phyloP scores from a whole-genome alignment of 129 eudicot genomes.

The Ambrosia artemisiifolia region DNA sequence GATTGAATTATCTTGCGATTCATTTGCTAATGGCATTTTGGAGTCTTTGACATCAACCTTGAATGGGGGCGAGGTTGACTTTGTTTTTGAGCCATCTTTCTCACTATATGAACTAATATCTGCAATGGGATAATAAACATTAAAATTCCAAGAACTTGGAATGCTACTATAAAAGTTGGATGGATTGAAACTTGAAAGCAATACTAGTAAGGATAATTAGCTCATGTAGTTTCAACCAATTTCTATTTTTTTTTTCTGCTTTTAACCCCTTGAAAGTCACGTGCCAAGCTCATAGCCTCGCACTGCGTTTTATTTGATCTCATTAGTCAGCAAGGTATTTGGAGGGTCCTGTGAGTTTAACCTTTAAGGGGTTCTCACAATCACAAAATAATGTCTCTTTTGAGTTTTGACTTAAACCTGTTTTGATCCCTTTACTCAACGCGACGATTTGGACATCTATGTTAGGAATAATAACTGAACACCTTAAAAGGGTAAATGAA shows the following conservation, averaged over 20 bases:
- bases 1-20: conserved; percentile 15
- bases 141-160: neutral
- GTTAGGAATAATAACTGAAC: neutral
- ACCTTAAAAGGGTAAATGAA: neutral
- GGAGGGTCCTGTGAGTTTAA: neutral
- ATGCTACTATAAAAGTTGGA: neutral
- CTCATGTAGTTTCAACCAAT: neutral
- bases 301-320: neutral
- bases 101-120: conserved; percentile 26
- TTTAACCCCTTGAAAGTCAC: neutral
- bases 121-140: conserved; percentile 3
- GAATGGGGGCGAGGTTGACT: conserved; percentile 8
- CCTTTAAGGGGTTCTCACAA: too few species aligned
- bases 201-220: neutral
- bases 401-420: too few species aligned
- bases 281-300: neutral
- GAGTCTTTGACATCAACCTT: conserved; percentile 25
- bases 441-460: too few species aligned
- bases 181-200: neutral
- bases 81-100: conserved; percentile 24
- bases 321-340: neutral
- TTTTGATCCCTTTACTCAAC: neutral
- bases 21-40: conserved; percentile 11
- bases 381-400: too few species aligned
- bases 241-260: too few species aligned